Evolutionary conservation across 2,329 filamentous ascomycete species (phyloP), one percentile per base, ranked within the genome.

Genomic region (Didymella pomorum): DNA sequence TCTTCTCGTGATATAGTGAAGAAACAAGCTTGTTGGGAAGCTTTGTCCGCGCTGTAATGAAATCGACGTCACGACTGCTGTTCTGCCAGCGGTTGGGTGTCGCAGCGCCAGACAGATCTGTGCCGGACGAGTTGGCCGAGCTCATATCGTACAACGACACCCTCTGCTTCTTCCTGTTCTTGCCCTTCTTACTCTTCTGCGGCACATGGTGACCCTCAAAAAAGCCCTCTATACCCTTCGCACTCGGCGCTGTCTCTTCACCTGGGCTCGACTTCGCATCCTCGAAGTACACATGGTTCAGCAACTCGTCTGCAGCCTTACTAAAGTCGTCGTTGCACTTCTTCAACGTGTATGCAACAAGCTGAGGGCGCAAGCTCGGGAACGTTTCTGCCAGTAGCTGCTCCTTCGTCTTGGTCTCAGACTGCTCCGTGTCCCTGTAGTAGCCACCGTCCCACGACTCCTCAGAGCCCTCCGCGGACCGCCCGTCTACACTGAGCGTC

Each of bases 141-240:
- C 54, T 62, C 53, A 60, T 14, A 50, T 64, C 46, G 55, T 74
- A 68, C n/a, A 72, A 52, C 10, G 61, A 52, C 1, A 62, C 9
- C 28, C 61, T 74, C 64, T 79, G 60, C 50, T 76, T 78, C 54
- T 62, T 70, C 63, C 80, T 86, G 8, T 73, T 73, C 61, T 80
- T 82, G 20, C 78, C 74, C 58, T 80, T 78, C 69, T 78, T 75
- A 50, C 76, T 74, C 14, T 73, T 71, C 7, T 71, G 70, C 1
- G 74, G 73, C 0, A 78, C 74, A 16, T 82, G 77, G 16, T 86
- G 83, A 0, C 83, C 83, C 37, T 86, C 82, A 21, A 86, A 87
- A 71, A 97, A 97, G 0, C 86, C 92, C 57, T 97, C 92, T n/a
- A 97, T 81, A 0, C 93, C 91, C 71, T 90, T 94, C 1, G 80